Evolutionary conservation across 1,139 yeast species (phyloP).

Genomic region (Diutina siamensis): DNA sequence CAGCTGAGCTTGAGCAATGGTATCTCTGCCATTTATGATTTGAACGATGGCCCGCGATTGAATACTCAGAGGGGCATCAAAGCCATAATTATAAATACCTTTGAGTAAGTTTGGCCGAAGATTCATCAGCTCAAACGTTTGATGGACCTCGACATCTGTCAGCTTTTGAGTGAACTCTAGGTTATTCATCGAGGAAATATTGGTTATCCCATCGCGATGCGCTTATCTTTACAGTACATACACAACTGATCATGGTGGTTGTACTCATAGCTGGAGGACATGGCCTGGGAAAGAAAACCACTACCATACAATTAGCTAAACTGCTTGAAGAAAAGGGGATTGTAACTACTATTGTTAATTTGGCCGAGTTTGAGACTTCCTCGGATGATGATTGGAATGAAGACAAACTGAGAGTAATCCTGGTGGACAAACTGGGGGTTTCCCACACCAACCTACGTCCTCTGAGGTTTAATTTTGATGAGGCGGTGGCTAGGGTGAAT

Average conservation of each 20-base stretch:
- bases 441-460: constrained; percentile 19
- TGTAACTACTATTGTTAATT: not conserved
- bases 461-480: constrained; percentile 26
- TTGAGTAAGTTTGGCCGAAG: constrained; percentile 54
- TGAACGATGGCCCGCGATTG: constrained; percentile 93
- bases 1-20: constrained; percentile 95
- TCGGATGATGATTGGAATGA: not conserved
- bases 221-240: not conserved
- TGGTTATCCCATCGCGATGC: not conserved
- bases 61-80: constrained; percentile 89
- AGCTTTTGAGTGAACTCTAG: constrained; percentile 43
- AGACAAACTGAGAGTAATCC: not conserved
- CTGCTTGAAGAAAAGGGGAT: not conserved
- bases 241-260: constrained; percentile 6
- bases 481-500: constrained; percentile 13
- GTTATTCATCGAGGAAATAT: constrained; percentile 15
- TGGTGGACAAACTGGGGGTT: not conserved
- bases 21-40: constrained; percentile 81
- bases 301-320: constrained; percentile 13
- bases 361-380: constrained; percentile 1
- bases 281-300: constrained; percentile 50
- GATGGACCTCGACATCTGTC: constrained; percentile 48
- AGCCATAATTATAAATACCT: constrained; percentile 87
- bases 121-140: constrained; percentile 70
- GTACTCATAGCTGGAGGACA: constrained; percentile 67